A percentile compares a stretch with the other conserved stretches of the same genome.
Conservation (phyloP, 108 stramenopile species). For the Skeletonema costatum region DNA sequence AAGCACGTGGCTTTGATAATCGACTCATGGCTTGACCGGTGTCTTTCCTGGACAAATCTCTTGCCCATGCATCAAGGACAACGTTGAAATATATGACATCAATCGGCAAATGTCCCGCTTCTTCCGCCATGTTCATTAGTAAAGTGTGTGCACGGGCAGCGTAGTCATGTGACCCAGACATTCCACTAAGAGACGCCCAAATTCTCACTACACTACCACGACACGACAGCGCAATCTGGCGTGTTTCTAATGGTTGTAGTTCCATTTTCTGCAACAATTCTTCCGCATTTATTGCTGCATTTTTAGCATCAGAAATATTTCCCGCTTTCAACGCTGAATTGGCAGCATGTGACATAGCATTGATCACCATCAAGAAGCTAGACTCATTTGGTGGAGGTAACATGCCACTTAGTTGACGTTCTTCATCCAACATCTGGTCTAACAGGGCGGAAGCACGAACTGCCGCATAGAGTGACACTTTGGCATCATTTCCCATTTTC, state of each 20-base stretch:
- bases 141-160: conserved; percentile 25
- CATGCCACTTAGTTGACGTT: conserved; percentile 1
- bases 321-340: conserved; percentile 12
- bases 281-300: conserved; percentile 22
- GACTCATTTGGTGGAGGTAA: conserved; percentile 28
- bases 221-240: conserved; percentile 22
- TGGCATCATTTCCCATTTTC: conserved; percentile 15
- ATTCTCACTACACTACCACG: conserved; percentile 20
- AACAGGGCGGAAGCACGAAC: conserved; percentile 46
- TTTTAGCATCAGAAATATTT: conserved; percentile 12
- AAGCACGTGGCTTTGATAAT: conserved; percentile 24
- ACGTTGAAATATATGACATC: conserved; percentile 37
- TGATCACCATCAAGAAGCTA: conserved; percentile 39
- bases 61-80: conserved; percentile 39
- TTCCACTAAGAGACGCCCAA: conserved; percentile 26
- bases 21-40: conserved; percentile 1
- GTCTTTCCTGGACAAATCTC: conserved; percentile 19
- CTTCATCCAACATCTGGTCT: conserved; percentile 16
- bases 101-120: conserved; percentile 13
- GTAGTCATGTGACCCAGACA: conserved; percentile 1
- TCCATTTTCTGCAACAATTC: conserved; percentile 16
- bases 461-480: conserved; percentile 18
- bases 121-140: conserved; percentile 27
- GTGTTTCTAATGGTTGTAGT: conserved; percentile 19
- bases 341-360: conserved; percentile 31